Evolutionary conservation across 371 early-diverging fungal species (phyloP), one percentile per base, ranked within the genome.

Genomic region (Funneliformis caledonium): DNA sequence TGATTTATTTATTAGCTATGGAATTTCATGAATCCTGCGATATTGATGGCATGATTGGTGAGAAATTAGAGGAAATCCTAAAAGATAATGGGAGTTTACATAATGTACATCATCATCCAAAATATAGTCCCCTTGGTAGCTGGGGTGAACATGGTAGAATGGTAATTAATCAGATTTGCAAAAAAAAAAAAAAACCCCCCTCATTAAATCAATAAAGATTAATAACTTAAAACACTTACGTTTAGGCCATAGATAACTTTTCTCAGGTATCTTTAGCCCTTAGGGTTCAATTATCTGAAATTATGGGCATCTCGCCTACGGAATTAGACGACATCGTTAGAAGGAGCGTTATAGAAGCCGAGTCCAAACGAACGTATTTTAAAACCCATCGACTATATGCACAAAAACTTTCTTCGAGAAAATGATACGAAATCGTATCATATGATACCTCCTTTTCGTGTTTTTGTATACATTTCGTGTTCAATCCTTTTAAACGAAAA

Each of bases 71-170:
- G 10, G 70, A 70, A 1, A 43, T 70, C 22, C 43, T 70, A 11
- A n/a, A 47, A 22, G 0, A 10, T 9, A 45, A 16, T 26, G 43
- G n/a, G 2, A 0, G 10, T 8, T 16, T 70, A 70, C n/a, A 37
- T 22, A 70, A 70, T 70, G 45, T 70, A 0, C 6, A 43, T 43
- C 70, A 70, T 19, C 70, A 43, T 47, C 70, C 45, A 47, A 70
- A 45, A 47, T 70, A 70, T 22, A 22, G 70, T 10, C 70, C 42
- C 9, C 22, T 70, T 47, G 56, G 47, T 42, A n/a, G 7, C 14
- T 70, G 70, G 70, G 70, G 70, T 47, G 47, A 70, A 70, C n/a
- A 14, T 3, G 70, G 70, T 6, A 70, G 8, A n/a, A 16, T 70
- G 70, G 70, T 70, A 65, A 65, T 19, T 31, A 12, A 50, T 19